Conservation (phyloP, 2,329 filamentous ascomycete species). For the Cucurbitaria berberidis region DNA sequence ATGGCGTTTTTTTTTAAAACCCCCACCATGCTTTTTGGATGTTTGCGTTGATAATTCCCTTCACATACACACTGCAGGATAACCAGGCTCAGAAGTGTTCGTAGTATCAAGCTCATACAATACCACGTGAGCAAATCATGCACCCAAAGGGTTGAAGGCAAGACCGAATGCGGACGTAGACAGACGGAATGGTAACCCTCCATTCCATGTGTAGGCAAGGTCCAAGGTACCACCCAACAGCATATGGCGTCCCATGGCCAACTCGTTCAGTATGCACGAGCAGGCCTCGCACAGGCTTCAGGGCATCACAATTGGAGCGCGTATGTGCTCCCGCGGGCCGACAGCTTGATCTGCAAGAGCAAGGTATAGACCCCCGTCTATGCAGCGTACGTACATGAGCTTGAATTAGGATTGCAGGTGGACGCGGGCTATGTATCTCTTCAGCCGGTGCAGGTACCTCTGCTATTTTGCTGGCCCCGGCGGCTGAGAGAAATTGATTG, state of each 20-base stretch:
- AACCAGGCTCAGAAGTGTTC: background rate
- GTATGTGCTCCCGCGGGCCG: conserved; percentile 43
- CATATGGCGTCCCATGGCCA: conserved; percentile 21
- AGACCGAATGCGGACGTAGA: conserved; percentile 13
- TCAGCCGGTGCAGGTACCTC: conserved; percentile 47
- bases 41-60: conserved; percentile 8
- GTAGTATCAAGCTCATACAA: background rate
- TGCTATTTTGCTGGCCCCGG: conserved; percentile 25
- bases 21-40: background rate
- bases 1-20: too few relatives aligned
- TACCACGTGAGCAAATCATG: background rate
- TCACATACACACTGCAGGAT: background rate
- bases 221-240: conserved; percentile 25
- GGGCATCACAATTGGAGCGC: conserved; percentile 33
- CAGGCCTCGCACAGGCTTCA: conserved; percentile 30
- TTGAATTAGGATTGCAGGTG: conserved; percentile 39
- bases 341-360: conserved; percentile 46
- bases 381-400: conserved; percentile 35
- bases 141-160: conserved; percentile 5
- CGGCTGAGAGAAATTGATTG: conserved; percentile 41
- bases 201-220: conserved; percentile 37
- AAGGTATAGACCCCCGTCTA: conserved; percentile 41
- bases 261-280: conserved; percentile 33
- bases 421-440: conserved; percentile 40
- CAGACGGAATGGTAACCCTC: conserved; percentile 7